A percentile compares a stretch with the other conserved stretches of the same genome.
These are phyloP conservation scores for Ceratocystis alfenasii DNA, from an alignment of 2,329 filamentous ascomycete species.

Conservation along the genomic window DNA sequence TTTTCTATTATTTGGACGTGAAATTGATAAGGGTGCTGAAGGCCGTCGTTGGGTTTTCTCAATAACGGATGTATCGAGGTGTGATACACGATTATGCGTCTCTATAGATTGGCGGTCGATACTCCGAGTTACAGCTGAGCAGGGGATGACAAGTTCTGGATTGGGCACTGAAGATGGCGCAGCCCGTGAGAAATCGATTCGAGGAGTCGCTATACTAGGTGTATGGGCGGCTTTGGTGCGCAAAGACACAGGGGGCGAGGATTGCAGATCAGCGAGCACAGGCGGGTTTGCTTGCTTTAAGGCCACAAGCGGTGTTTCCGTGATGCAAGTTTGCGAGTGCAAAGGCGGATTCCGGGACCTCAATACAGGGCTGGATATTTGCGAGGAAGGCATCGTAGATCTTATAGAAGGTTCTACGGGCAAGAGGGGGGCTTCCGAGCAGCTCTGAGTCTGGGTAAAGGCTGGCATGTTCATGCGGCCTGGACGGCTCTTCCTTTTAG, in stretches of 20 bases:
- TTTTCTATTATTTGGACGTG: neutral
- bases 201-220: neutral
- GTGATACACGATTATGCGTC: neutral
- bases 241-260: neutral
- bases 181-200: neutral
- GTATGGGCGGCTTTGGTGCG: neutral
- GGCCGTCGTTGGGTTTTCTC: neutral
- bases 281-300: neutral
- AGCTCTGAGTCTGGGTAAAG: conserved; percentile 14
- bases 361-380: neutral
- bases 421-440: neutral
- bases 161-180: neutral
- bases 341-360: neutral
- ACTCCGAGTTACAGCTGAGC: neutral
- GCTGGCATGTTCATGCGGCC: conserved; percentile 18
- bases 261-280: neutral
- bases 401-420: no score
- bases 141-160: no score
- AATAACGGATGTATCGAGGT: neutral
- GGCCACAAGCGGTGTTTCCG: neutral
- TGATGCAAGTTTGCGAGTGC: neutral
- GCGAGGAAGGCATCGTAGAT: neutral
- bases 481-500: conserved; percentile 4
- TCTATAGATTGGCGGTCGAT: neutral
- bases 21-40: neutral